Base-by-base conservation (phyloP, 1,139 yeast species). In the Debaryomyces coudertii region DNA sequence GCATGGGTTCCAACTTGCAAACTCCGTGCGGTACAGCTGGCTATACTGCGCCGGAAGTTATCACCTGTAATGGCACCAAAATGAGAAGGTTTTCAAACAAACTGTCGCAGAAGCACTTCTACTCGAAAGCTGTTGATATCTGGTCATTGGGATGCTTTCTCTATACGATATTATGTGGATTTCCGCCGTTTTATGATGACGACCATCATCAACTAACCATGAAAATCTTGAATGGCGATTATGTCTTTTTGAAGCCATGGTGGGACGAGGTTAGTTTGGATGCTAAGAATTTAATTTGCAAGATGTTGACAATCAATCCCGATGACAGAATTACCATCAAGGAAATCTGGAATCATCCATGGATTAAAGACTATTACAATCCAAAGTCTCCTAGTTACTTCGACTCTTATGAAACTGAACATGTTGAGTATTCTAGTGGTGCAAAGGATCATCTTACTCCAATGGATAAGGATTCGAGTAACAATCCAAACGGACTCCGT, bases 101-200 rank as follows among this genome's bases (percentile, higher is more conserved):
- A 25, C 52, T 57, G 7, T 58, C 63, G 33, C 83, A 80, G 58
- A 95, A 87, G 61, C 90, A 89, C 65, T 78, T 82, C 49, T 92
- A 92, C 60, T 87, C 96, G 5, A 90, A 88, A 69, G 80, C 90
- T 42, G 98, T 92, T 15, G 98, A 92, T 63, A 87, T 92, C 81
- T 92, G 97, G 97, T 95, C 96, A 4, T 71, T 92, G 45, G 98
- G 98, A 1, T 92, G 98, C 66, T 95, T 92, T 7, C 66, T 92
- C 51, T 92, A 92, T 62, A 92, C 97, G 0, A 76, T 90, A 25
- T 69, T 92, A 40, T 90, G 97, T 70, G 98, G 98, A 4, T 92
- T 92, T 67, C 98, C 98, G 1, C 98, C 98, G 15, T 92, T 92
- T 63, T 92, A 89, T 67, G 97, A 92, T 63, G 97, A 90, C 55